Evolutionary conservation across 179 eudicot species (phyloP).

Genomic region (Dionaea muscipula): DNA sequence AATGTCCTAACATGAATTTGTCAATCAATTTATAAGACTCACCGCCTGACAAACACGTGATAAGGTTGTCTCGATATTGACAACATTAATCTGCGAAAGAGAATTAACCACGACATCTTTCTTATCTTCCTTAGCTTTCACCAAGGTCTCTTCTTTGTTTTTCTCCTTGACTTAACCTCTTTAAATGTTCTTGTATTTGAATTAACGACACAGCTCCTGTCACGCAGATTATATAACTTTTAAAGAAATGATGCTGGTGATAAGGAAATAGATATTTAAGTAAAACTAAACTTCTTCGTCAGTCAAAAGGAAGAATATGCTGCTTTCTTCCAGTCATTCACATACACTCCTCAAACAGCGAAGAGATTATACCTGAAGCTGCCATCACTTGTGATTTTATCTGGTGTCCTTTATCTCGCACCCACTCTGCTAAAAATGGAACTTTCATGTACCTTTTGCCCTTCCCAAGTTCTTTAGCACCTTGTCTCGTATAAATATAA

Average conservation of each 20-base stretch:
- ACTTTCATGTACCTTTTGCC: slow-evolving; percentile 60
- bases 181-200: slow-evolving; percentile 64
- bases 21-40: slow-evolving; percentile 13
- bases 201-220: slow-evolving; percentile 77
- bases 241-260: background rate
- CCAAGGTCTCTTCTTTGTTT: slow-evolving; percentile 48
- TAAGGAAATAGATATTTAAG: background rate
- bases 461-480: slow-evolving; percentile 75
- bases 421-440: slow-evolving; percentile 94
- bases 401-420: slow-evolving; percentile 78
- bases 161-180: slow-evolving; percentile 53
- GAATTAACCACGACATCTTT: slow-evolving; percentile 79
- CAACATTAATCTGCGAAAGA: slow-evolving; percentile 91
- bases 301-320: no score
- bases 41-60: slow-evolving; percentile 83
- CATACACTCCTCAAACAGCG: background rate
- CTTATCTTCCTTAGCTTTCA: slow-evolving; percentile 66
- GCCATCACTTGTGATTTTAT: slow-evolving; percentile 87
- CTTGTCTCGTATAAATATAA: slow-evolving; percentile 87
- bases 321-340: background rate
- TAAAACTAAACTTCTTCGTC: no score
- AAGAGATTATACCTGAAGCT: slow-evolving; percentile 54
- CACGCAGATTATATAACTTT: background rate
- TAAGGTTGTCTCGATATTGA: slow-evolving; percentile 77
- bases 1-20: no score